phyloP scores from a whole-genome alignment of 2,329 filamentous ascomycete genomes.

The Colletotrichum paranaense region DNA sequence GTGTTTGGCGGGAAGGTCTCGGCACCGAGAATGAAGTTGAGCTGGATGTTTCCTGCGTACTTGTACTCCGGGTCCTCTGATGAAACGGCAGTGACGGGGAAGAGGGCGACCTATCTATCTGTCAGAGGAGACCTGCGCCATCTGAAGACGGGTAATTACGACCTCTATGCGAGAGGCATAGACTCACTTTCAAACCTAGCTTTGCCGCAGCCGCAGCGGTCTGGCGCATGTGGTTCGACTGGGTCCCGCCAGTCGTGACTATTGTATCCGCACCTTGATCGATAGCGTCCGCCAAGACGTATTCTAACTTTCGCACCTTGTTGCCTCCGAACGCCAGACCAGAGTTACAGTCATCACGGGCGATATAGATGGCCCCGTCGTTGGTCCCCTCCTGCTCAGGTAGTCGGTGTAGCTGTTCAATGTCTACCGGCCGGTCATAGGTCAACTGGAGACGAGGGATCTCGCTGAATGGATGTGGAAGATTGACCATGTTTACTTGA shows the following conservation, averaged over 20 bases:
- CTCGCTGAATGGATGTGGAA: conserved; percentile 29
- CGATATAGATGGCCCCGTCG: conserved; percentile 21
- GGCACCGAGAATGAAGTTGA: conserved; percentile 37
- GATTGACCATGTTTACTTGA: conserved; percentile 24
- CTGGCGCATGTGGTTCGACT: conserved; percentile 50
- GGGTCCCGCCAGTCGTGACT: conserved; percentile 48
- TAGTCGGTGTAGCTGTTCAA: conserved; percentile 28
- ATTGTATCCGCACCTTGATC: conserved; percentile 42
- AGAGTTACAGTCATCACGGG: conserved; percentile 40
- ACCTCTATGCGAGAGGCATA: background rate
- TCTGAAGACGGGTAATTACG: background rate
- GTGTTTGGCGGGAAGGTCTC: conserved; percentile 29
- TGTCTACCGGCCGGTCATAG: conserved; percentile 20
- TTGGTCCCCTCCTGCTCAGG: background rate
- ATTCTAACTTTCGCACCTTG: conserved; percentile 51
- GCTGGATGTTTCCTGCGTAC: conserved; percentile 37
- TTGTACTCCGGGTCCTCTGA: conserved; percentile 15
- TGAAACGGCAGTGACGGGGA: conserved; percentile 5
- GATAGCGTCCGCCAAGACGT: conserved; percentile 47
- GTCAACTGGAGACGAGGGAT: conserved; percentile 33
- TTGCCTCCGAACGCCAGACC: conserved; percentile 50
- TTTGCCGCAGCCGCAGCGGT: conserved; percentile 46
- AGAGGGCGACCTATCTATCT: conserved; percentile 17
- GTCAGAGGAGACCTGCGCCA: background rate
- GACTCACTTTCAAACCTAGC: conserved; percentile 40